A percentile compares a stretch with the other conserved stretches of the same genome.
Conservation (phyloP, 2,329 filamentous ascomycete genomes). For the Fusarium buharicum region DNA sequence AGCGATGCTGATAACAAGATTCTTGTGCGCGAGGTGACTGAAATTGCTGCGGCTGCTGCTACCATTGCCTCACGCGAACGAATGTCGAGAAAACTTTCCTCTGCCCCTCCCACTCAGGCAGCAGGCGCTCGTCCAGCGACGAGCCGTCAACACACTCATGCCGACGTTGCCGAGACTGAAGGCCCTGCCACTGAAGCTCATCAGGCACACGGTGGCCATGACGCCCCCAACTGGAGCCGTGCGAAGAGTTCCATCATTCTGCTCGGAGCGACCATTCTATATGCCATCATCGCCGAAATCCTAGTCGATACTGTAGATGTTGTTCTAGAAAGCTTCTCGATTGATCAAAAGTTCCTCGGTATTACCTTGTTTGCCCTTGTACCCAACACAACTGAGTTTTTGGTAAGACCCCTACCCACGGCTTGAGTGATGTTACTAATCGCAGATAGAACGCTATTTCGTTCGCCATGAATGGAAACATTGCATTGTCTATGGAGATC, state of each 20-base stretch:
- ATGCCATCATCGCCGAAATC: slow-evolving; percentile 97
- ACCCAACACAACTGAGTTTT: slow-evolving; percentile 96
- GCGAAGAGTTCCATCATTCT: slow-evolving; percentile 90
- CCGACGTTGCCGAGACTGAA: slow-evolving; percentile 41
- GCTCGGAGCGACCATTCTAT: slow-evolving; percentile 87
- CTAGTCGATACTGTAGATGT: slow-evolving; percentile 96
- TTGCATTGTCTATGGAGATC: slow-evolving; percentile 98
- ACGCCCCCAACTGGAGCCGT: slow-evolving; percentile 98
- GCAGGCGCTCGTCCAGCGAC: slow-evolving; percentile 39
- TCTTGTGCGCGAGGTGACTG: slow-evolving; percentile 86
- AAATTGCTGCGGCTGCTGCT: slow-evolving; percentile 92
- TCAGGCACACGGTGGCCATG: slow-evolving; percentile 76
- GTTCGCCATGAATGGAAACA: slow-evolving; percentile 99
- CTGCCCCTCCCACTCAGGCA: slow-evolving; percentile 37
- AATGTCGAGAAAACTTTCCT: slow-evolving; percentile 54
- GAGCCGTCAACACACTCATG: slow-evolving; percentile 48
- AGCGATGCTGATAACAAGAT: slow-evolving; percentile 84
- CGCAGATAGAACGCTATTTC: slow-evolving; percentile 86
- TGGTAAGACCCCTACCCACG: slow-evolving; percentile 66
- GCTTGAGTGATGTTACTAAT: slow-evolving; percentile 20
- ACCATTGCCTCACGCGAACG: slow-evolving; percentile 84
- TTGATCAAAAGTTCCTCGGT: slow-evolving; percentile 97
- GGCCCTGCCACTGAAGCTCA: slow-evolving; percentile 50
- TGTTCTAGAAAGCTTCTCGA: slow-evolving; percentile 88
- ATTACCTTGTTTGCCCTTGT: slow-evolving; percentile 97